A percentile compares a stretch with the other conserved stretches of the same genome.
Evolutionary conservation across 192 early-diverging fungal species (phyloP).

Genomic region (Entomortierella lignicola): DNA sequence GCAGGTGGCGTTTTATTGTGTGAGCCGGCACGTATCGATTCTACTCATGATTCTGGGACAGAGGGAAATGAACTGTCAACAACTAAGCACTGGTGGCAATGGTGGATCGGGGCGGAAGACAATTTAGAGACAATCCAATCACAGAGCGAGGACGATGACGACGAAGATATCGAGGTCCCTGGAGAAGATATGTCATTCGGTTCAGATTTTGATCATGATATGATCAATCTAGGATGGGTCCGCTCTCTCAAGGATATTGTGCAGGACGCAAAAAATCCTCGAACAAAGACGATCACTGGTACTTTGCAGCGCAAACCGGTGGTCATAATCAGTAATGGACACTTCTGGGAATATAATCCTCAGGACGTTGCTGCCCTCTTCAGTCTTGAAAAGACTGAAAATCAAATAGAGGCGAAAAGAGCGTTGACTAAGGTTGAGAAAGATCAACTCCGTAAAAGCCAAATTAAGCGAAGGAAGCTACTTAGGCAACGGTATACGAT

Average conservation of each 20-base stretch:
- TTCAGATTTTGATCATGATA: conserved; percentile 48
- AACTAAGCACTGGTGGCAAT: conserved; percentile 29
- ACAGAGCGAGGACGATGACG: not conserved
- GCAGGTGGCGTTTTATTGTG: conserved; percentile 19
- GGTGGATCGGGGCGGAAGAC: conserved; percentile 25
- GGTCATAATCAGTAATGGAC: conserved; percentile 37
- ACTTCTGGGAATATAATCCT: conserved; percentile 48
- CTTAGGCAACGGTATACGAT: conserved; percentile 39
- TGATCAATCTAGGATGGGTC: conserved; percentile 45
- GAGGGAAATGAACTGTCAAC: not conserved
- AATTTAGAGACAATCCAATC: not conserved
- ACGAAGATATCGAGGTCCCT: not conserved
- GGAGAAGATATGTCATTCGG: conserved; percentile 25
- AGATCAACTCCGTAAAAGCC: conserved; percentile 7
- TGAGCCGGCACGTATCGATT: conserved; percentile 23
- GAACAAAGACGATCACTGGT: not conserved
- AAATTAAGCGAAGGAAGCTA: conserved; percentile 15
- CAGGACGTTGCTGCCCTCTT: not conserved
- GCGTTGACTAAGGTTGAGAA: conserved; percentile 27
- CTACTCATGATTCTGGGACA: not conserved
- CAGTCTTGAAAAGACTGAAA: not conserved
- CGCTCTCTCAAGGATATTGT: conserved; percentile 19
- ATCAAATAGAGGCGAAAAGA: not conserved
- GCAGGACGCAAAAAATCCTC: not conserved
- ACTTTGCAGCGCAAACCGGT: conserved; percentile 22